Evolutionary conservation across 2,329 filamentous ascomycete genomes (phyloP).

Genomic region (Plenodomus tracheiphilus): DNA sequence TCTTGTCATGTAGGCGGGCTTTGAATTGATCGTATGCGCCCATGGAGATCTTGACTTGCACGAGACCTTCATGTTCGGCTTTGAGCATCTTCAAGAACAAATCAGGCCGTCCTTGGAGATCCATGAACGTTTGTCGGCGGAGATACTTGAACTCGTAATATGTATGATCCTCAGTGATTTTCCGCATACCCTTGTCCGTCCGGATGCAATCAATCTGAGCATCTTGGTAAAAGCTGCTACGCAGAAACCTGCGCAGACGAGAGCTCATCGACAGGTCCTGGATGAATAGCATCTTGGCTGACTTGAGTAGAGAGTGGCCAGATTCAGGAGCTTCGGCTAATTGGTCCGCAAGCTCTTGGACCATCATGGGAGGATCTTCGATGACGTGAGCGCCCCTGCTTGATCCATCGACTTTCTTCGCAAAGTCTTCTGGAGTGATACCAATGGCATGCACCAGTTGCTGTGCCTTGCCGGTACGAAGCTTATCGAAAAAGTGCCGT

Average conservation of each 20-base stretch:
- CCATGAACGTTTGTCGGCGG: constrained; percentile 80
- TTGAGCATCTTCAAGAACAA: constrained; percentile 96
- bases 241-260: constrained; percentile 84
- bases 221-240: constrained; percentile 79
- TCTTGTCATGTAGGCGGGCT: constrained; percentile 75
- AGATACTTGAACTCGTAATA: constrained; percentile 99
- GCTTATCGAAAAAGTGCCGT: constrained; percentile 78
- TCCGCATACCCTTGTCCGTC: constrained; percentile 90
- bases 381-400: constrained; percentile 67
- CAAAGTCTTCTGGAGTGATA: constrained; percentile 84
- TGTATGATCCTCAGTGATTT: constrained; percentile 91
- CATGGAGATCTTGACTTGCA: constrained; percentile 81
- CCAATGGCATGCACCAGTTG: constrained; percentile 86
- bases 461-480: constrained; percentile 79
- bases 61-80: constrained; percentile 89
- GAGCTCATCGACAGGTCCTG: constrained; percentile 90
- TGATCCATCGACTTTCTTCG: constrained; percentile 79
- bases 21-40: constrained; percentile 77
- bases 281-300: constrained; percentile 83
- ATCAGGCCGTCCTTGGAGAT: constrained; percentile 82
- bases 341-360: constrained; percentile 84
- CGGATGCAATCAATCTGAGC: constrained; percentile 84
- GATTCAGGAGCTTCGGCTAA: constrained; percentile 59
- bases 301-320: constrained; percentile 72
- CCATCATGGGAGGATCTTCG: constrained; percentile 79